phyloP scores from a whole-genome alignment of 2,329 filamentous ascomycete species.

The Bertia moriformis region DNA sequence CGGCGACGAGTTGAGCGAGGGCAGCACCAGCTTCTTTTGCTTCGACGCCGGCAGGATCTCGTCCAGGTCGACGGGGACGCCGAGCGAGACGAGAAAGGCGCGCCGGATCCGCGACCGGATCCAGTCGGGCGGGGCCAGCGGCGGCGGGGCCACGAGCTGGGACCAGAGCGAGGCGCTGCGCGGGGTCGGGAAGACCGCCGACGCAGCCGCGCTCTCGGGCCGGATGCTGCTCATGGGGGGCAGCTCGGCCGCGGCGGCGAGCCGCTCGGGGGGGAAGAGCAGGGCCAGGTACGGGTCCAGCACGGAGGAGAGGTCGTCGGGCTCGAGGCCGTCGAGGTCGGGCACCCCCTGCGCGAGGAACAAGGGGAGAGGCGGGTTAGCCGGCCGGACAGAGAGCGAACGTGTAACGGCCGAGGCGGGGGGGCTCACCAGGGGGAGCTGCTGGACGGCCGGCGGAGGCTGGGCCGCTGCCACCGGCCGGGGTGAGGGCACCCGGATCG shows the following conservation, averaged over 20 bases:
- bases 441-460: conserved; percentile 17
- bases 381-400: neutral
- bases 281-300: conserved; percentile 52
- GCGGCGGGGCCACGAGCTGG: conserved; percentile 60
- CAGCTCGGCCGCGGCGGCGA: conserved; percentile 32
- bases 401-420: conserved; percentile 3
- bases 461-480: conserved; percentile 12
- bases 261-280: conserved; percentile 46
- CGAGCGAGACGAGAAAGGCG: conserved; percentile 59
- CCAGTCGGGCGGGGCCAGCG: conserved; percentile 63
- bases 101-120: conserved; percentile 59
- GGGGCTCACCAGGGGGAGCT: conserved; percentile 29
- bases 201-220: conserved; percentile 30
- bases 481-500: conserved; percentile 11
- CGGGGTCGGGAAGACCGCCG: conserved; percentile 66
- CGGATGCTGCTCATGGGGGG: conserved; percentile 26
- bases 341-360: conserved; percentile 39
- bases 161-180: conserved; percentile 85
- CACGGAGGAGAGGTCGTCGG: conserved; percentile 43
- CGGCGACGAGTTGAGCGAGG: conserved; percentile 46
- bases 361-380: conserved; percentile 9
- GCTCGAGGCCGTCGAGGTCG: conserved; percentile 47
- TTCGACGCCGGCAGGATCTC: conserved; percentile 62
- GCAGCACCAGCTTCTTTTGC: conserved; percentile 76
- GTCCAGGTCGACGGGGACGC: conserved; percentile 61